phyloP scores from a whole-genome alignment of 257 asterid genomes.

The Lycium ferocissimum region DNA sequence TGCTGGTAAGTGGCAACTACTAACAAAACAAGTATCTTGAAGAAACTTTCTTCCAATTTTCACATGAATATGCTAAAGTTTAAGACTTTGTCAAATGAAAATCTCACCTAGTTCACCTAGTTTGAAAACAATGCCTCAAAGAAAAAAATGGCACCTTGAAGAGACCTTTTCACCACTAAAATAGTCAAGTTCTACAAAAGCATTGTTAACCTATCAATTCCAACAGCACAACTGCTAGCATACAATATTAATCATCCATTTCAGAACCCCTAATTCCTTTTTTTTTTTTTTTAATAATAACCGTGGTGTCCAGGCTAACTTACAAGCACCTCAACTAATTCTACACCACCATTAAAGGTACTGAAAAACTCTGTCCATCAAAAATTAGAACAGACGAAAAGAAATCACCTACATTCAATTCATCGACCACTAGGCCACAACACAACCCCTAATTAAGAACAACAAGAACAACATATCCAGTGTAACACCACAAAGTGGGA shows the following conservation, averaged over 20 bases:
- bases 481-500: too few relatives aligned
- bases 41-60: slow-evolving; percentile 30
- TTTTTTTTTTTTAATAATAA: background rate
- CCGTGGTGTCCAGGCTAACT: background rate
- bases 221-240: slow-evolving; percentile 31
- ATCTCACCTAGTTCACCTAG: background rate
- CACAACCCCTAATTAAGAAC: too few relatives aligned
- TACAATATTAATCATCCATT: slow-evolving; percentile 12
- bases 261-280: background rate
- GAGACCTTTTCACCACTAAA: slow-evolving; percentile 36
- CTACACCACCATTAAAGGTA: background rate
- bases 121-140: background rate
- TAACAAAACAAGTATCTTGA: background rate
- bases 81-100: background rate
- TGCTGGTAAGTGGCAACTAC: background rate
- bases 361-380: too few relatives aligned
- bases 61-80: slow-evolving; percentile 14
- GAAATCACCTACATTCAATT: too few relatives aligned
- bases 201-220: slow-evolving; percentile 28
- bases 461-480: too few relatives aligned
- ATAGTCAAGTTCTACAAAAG: slow-evolving; percentile 24
- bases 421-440: background rate
- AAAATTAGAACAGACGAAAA: too few relatives aligned
- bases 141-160: slow-evolving; percentile 36
- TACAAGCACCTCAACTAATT: background rate